Conservation (phyloP, 768 basidiomycete genomes). For the Pleurotus sapidus region DNA sequence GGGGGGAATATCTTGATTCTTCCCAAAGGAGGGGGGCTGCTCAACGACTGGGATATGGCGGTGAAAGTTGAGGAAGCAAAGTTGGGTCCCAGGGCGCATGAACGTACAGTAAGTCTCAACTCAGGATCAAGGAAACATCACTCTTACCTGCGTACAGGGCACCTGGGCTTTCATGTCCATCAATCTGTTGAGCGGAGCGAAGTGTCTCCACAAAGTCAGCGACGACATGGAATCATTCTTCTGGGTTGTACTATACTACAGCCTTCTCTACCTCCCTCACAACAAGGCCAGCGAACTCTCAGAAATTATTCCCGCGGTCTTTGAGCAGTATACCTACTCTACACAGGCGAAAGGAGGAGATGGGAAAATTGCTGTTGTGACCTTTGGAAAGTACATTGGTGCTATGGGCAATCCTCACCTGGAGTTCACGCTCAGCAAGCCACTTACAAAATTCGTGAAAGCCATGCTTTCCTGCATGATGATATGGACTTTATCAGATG, state of each 20-base stretch:
- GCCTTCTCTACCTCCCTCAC: slow-evolving; percentile 13
- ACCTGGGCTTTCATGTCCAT: slow-evolving; percentile 27
- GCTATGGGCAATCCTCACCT: too few relatives aligned
- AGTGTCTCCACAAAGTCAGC: slow-evolving; percentile 16
- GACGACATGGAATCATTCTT: slow-evolving; percentile 32
- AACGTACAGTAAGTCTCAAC: slow-evolving; percentile 9
- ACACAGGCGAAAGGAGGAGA: too few relatives aligned
- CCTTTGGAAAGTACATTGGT: too few relatives aligned
- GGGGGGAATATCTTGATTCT: slow-evolving; percentile 7
- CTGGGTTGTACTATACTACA: slow-evolving; percentile 16
- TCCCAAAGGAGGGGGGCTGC: slow-evolving; percentile 1
- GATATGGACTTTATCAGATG: too few relatives aligned
- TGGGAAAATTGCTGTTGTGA: too few relatives aligned
- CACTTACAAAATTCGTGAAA: too few relatives aligned
- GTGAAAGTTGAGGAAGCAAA: background rate
- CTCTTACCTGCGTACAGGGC: background rate
- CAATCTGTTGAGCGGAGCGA: slow-evolving; percentile 13
- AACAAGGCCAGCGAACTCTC: background rate
- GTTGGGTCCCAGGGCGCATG: background rate
- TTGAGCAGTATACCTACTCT: too few relatives aligned
- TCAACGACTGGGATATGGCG: slow-evolving; percentile 10
- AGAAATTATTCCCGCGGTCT: too few relatives aligned
- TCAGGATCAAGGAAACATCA: too few relatives aligned
- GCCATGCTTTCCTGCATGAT: too few relatives aligned
- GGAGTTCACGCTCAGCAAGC: too few relatives aligned